These are phyloP conservation scores for Raddia guianensis DNA, from an alignment of 176 grass and related monocot genomes.

Conservation along the genomic window DNA sequence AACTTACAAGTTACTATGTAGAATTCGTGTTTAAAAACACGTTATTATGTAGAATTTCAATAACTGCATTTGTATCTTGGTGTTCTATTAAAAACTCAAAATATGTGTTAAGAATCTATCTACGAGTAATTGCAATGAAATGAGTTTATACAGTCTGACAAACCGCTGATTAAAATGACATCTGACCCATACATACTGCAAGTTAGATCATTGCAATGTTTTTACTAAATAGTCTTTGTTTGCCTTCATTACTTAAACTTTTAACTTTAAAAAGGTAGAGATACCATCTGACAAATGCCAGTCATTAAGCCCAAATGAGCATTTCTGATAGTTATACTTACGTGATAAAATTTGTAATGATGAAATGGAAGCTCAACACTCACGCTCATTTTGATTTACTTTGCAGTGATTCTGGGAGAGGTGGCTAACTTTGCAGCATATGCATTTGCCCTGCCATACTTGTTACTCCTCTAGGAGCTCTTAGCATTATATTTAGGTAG, in stretches of 20 bases:
- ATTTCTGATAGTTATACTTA: slow-evolving; percentile 5
- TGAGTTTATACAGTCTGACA: background rate
- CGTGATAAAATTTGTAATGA: background rate
- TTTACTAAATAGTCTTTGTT: background rate
- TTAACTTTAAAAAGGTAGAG: background rate
- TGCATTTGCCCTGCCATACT: slow-evolving; percentile 83
- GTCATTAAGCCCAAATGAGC: background rate
- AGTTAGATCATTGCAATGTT: background rate
- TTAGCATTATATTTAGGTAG: slow-evolving; percentile 92
- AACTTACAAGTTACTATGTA: slow-evolving; percentile 11
- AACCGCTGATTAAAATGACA: background rate
- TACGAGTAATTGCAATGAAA: slow-evolving; percentile 3
- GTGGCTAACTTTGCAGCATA: slow-evolving; percentile 79
- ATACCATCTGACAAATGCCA: background rate
- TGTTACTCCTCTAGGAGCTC: slow-evolving; percentile 87
- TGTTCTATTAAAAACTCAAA: background rate
- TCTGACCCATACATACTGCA: background rate
- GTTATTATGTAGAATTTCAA: background rate
- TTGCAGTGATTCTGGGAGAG: slow-evolving; percentile 86
- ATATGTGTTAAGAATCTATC: background rate
- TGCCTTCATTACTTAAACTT: slow-evolving; percentile 25
- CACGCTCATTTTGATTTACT: slow-evolving; percentile 32
- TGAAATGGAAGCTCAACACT: slow-evolving; percentile 6
- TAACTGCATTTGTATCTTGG: background rate
- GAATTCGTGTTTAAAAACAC: background rate